These are phyloP conservation scores for Rehmannia glutinosa DNA, from an alignment of 257 asterid species.

Conservation along the genomic window DNA sequence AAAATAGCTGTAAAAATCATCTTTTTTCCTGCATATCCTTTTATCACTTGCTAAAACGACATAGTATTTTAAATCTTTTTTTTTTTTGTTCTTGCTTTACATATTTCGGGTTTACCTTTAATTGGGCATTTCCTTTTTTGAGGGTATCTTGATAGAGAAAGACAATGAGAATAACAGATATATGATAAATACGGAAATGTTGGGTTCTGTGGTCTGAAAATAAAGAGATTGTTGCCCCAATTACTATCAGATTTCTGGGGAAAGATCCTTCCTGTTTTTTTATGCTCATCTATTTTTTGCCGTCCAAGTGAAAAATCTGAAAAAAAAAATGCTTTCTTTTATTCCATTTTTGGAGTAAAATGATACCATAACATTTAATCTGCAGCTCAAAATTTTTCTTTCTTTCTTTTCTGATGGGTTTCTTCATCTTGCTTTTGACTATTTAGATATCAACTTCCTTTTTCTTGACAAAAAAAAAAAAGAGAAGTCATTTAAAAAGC, in stretches of 20 bases:
- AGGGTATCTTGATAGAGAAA: constrained; percentile 17
- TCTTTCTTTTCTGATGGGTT: not conserved
- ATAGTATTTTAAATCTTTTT: not conserved
- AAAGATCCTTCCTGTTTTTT: not conserved
- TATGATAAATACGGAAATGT: constrained; percentile 27
- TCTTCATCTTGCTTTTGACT: not conserved
- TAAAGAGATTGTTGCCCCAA: constrained; percentile 24
- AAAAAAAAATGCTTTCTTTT: not conserved
- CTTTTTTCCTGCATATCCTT: not conserved
- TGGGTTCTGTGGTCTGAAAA: constrained; percentile 37
- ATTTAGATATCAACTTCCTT: not conserved
- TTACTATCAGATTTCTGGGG: not conserved
- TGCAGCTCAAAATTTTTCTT: not conserved
- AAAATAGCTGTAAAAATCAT: not conserved
- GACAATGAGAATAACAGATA: constrained; percentile 20
- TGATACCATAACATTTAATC: not conserved
- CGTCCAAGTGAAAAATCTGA: not conserved
- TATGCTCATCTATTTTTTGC: not conserved
- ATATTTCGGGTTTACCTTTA: not conserved
- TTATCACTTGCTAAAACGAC: not conserved
- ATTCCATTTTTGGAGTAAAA: not conserved
- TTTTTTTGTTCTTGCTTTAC: not conserved
- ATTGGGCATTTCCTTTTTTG: constrained; percentile 19
- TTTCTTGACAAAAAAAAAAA: not conserved
- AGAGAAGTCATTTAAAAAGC: not conserved